phyloP scores from a whole-genome alignment of 2,329 filamentous ascomycete genomes.

The Monascus ruber region DNA sequence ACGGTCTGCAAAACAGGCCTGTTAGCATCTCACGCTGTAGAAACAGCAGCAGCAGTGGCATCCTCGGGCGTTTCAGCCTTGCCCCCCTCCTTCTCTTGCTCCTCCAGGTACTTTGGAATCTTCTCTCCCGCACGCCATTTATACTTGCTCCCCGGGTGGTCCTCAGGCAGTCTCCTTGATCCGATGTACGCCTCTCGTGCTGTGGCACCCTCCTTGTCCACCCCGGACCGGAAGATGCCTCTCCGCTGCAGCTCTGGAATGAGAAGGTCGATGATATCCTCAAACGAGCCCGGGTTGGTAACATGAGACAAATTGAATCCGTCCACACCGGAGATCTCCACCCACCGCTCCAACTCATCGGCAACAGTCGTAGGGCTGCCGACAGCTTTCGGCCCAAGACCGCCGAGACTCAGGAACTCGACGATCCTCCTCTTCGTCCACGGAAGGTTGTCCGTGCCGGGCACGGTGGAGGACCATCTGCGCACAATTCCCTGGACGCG shows the following conservation, averaged over 20 bases:
- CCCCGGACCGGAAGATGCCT: conserved; percentile 29
- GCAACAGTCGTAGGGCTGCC: conserved; percentile 26
- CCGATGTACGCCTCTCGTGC: conserved; percentile 25
- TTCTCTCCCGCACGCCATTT: conserved; percentile 24
- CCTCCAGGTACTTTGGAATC: conserved; percentile 15
- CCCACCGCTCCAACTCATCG: conserved; percentile 27
- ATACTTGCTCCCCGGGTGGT: conserved; percentile 26
- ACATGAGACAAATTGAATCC: conserved; percentile 27
- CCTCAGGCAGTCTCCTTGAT: conserved; percentile 18
- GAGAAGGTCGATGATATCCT: conserved; percentile 22
- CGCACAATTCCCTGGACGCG: conserved; percentile 35
- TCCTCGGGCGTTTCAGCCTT: neutral
- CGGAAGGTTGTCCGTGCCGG: conserved; percentile 28
- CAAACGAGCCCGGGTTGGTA: conserved; percentile 23
- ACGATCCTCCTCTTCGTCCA: conserved; percentile 27
- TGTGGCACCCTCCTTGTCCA: conserved; percentile 26
- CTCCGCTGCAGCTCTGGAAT: conserved; percentile 22
- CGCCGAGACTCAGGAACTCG: conserved; percentile 23
- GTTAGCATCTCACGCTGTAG: no score
- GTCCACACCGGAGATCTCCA: conserved; percentile 22
- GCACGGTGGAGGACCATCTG: conserved; percentile 33
- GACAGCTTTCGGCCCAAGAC: conserved; percentile 25
- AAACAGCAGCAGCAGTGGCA: no score
- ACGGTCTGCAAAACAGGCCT: no score
- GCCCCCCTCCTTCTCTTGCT: neutral